Conservation (phyloP, 1,139 yeast species). For the Yamadazyma dendronema region DNA sequence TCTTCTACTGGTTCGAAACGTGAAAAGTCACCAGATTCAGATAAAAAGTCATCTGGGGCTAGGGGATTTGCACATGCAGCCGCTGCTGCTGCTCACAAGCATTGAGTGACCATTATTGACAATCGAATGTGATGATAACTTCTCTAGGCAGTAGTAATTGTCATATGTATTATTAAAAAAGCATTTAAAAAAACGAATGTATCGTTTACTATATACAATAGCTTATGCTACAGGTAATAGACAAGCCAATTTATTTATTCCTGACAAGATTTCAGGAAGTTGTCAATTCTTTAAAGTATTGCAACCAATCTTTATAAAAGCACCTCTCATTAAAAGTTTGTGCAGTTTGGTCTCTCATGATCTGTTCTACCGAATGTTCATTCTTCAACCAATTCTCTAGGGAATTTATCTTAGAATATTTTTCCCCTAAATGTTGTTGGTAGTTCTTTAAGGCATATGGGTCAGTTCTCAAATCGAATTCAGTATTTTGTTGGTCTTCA, state of each 20-base stretch:
- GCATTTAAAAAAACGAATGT: not conserved
- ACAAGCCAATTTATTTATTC: not conserved
- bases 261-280: not conserved
- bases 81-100: conserved; percentile 45
- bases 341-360: conserved; percentile 33
- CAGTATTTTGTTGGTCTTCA: conserved; percentile 6
- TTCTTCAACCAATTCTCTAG: conserved; percentile 40
- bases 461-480: conserved; percentile 35
- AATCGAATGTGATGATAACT: no score
- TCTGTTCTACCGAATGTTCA: conserved; percentile 34
- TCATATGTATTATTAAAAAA: not conserved
- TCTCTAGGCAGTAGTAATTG: no score
- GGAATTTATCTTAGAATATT: conserved; percentile 25
- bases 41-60: conserved; percentile 1
- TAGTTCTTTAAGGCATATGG: conserved; percentile 39
- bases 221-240: not conserved
- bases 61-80: conserved; percentile 47
- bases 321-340: conserved; percentile 37
- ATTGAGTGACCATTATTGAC: no score
- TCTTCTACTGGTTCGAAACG: not conserved
- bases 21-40: not conserved
- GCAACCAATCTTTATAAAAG: conserved; percentile 35
- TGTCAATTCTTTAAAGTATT: not conserved
- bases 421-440: conserved; percentile 21
- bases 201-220: not conserved